These are phyloP conservation scores for Licmophora abbreviata DNA, from an alignment of 108 stramenopile genomes.

Conservation along the genomic window DNA sequence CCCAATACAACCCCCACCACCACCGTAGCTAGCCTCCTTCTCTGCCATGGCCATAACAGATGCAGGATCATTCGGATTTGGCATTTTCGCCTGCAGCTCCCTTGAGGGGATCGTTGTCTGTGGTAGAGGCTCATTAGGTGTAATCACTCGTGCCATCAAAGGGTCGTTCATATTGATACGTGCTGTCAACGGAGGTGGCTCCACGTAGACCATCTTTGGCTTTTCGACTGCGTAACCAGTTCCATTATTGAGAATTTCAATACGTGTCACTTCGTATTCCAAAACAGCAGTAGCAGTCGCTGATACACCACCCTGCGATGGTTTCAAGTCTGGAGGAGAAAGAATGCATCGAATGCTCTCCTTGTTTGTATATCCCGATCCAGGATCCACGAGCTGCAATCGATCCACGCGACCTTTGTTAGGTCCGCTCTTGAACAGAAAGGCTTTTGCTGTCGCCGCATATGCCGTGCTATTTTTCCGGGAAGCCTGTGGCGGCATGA, in stretches of 20 bases:
- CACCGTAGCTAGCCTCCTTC: constrained; percentile 9
- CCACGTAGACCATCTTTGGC: constrained; percentile 47
- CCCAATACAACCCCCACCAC: constrained; percentile 35
- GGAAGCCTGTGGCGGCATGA: constrained; percentile 24
- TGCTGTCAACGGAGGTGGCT: constrained; percentile 58
- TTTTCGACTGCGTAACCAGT: constrained; percentile 77
- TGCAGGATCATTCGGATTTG: constrained; percentile 1
- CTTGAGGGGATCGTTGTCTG: constrained; percentile 10
- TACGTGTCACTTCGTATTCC: constrained; percentile 57
- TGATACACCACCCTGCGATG: constrained; percentile 28
- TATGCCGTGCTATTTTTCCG: constrained; percentile 1
- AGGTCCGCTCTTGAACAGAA: constrained; percentile 41
- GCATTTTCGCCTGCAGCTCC: constrained; percentile 16
- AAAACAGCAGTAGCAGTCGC: constrained; percentile 59
- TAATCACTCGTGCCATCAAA: constrained; percentile 22
- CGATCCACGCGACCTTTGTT: constrained; percentile 63
- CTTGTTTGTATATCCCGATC: constrained; percentile 51
- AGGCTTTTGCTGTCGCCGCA: constrained; percentile 54
- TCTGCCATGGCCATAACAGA: constrained; percentile 14
- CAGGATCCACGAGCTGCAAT: constrained; percentile 49
- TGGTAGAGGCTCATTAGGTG: constrained; percentile 20
- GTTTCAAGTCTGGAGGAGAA: constrained; percentile 35
- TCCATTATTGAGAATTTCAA: constrained; percentile 58
- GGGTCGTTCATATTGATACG: constrained; percentile 52
- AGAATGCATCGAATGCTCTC: constrained; percentile 40